phyloP scores from a whole-genome alignment of 805 yeast species.

The Candida alai region DNA sequence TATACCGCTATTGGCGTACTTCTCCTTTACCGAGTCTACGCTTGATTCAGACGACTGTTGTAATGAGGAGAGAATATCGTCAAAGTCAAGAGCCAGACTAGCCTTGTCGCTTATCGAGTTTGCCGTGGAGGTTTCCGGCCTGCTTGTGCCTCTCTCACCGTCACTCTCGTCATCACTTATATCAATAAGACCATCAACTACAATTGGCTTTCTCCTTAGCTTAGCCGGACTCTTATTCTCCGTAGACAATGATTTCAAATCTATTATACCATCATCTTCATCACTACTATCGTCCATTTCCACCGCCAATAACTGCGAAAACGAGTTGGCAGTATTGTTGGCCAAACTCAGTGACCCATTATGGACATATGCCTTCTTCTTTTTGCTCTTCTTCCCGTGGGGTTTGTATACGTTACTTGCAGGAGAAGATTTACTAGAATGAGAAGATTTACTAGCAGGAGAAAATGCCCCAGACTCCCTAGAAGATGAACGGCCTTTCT shows the following conservation, averaged over 20 bases:
- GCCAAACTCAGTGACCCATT: too few relatives aligned
- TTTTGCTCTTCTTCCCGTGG: slow-evolving; percentile 3
- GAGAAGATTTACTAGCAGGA: too few relatives aligned
- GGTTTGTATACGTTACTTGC: too few relatives aligned
- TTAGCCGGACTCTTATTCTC: too few relatives aligned
- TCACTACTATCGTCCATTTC: slow-evolving; percentile 2
- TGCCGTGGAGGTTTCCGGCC: background rate
- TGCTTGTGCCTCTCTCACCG: background rate
- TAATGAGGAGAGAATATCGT: slow-evolving; percentile 5
- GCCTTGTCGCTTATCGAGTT: background rate
- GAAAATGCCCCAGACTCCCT: too few relatives aligned
- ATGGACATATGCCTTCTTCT: background rate
- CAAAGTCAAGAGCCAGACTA: background rate
- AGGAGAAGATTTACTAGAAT: too few relatives aligned
- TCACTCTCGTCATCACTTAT: slow-evolving; percentile 6
- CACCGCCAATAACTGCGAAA: too few relatives aligned
- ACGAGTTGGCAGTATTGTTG: too few relatives aligned
- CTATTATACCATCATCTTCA: slow-evolving; percentile 4
- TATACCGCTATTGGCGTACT: slow-evolving; percentile 9
- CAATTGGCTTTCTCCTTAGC: too few relatives aligned
- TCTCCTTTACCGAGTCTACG: background rate
- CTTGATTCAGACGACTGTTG: slow-evolving; percentile 12
- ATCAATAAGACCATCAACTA: slow-evolving; percentile 7
- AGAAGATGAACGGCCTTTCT: too few relatives aligned
- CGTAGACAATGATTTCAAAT: slow-evolving; percentile 1